phyloP scores from a whole-genome alignment of 495 filamentous ascomycete species.

The Podospora didyma region DNA sequence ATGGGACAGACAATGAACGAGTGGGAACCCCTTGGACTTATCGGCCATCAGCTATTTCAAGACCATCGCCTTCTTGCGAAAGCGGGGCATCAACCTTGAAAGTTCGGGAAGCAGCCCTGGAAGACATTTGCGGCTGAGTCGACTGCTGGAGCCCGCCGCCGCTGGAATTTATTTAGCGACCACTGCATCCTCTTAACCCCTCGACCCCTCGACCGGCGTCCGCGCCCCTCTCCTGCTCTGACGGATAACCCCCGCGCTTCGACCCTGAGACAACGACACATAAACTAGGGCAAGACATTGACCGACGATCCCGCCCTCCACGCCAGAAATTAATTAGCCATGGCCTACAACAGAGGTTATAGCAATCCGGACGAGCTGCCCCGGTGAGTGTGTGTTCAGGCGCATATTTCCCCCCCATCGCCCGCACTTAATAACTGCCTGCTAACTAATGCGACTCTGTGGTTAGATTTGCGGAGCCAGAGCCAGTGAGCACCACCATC shows the following conservation, averaged over 20 bases:
- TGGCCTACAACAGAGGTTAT: constrained; percentile 91
- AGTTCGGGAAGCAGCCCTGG: not conserved
- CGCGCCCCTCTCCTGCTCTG: constrained; percentile 1
- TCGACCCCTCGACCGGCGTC: constrained; percentile 1
- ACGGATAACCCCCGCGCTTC: constrained; percentile 1
- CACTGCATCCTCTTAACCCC: not conserved
- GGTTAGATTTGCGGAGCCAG: constrained; percentile 85
- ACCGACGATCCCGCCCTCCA: constrained; percentile 14
- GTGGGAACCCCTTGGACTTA: too few species aligned
- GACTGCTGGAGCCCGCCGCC: not conserved
- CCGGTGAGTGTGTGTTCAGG: constrained; percentile 58
- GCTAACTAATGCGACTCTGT: not conserved
- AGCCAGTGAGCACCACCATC: constrained; percentile 58
- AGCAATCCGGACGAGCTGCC: constrained; percentile 93
- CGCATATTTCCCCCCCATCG: too few species aligned
- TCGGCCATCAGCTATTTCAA: not conserved
- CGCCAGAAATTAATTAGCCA: constrained; percentile 33
- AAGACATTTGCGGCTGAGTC: constrained; percentile 2
- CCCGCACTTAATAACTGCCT: not conserved
- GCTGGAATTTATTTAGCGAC: not conserved
- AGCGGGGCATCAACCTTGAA: not conserved
- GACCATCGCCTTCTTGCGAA: not conserved
- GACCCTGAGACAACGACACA: constrained; percentile 17
- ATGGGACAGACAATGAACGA: too few species aligned
- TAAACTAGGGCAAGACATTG: constrained; percentile 2